These are phyloP conservation scores for Clonostachys rosea DNA, from an alignment of 2,329 filamentous ascomycete species.

Conservation along the genomic window DNA sequence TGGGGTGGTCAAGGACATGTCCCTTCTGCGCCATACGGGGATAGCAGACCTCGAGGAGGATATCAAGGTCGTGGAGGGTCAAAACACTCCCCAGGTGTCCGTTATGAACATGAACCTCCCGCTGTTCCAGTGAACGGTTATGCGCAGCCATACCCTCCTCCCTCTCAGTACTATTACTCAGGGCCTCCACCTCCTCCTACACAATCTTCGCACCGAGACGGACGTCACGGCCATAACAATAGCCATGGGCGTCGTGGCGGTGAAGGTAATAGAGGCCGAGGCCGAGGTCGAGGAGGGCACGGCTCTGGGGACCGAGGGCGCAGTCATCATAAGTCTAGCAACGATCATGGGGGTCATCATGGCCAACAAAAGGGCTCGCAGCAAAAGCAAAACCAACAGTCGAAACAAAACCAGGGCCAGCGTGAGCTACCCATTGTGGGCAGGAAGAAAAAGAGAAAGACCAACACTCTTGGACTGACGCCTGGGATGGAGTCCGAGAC, in stretches of 20 bases:
- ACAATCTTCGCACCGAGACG: constrained; percentile 16
- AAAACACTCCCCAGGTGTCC: background rate
- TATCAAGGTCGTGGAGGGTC: constrained; percentile 37
- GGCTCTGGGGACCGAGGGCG: constrained; percentile 40
- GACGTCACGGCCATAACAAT: constrained; percentile 22
- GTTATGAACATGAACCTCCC: constrained; percentile 23
- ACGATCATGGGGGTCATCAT: constrained; percentile 6
- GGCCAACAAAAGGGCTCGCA: constrained; percentile 4
- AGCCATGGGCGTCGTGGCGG: constrained; percentile 34
- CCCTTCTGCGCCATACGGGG: constrained; percentile 27
- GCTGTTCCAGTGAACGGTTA: constrained; percentile 27
- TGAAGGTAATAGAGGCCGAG: constrained; percentile 5
- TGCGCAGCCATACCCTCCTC: constrained; percentile 29
- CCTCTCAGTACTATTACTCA: constrained; percentile 30
- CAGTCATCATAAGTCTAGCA: constrained; percentile 18
- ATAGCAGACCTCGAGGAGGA: constrained; percentile 33
- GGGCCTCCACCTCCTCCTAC: constrained; percentile 28
- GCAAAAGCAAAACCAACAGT: constrained; percentile 4
- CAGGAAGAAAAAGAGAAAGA: constrained; percentile 69
- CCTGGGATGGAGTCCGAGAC: constrained; percentile 59
- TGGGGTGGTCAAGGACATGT: constrained; percentile 25
- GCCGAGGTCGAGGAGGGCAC: constrained; percentile 29
- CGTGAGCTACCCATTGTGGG: constrained; percentile 26
- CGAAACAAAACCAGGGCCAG: constrained; percentile 12
- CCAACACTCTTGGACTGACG: constrained; percentile 67